Evolutionary conservation across 1,284 basidiomycete genomes (phyloP).

Genomic region (Tranzscheliella williamsii): DNA sequence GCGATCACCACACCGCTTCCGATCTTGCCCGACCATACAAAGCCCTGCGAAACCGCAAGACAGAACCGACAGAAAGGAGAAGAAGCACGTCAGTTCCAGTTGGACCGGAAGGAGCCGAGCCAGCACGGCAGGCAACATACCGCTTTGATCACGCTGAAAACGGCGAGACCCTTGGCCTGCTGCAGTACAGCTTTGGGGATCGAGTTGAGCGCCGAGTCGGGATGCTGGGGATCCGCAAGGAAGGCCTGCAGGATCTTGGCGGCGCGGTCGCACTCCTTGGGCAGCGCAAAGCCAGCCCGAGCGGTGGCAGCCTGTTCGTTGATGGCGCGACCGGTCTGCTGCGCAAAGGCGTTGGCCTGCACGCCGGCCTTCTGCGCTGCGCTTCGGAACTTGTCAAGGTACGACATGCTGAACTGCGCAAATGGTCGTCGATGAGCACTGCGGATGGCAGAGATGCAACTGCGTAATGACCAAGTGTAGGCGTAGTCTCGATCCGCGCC

Average conservation of each 20-base stretch:
- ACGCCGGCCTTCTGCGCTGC: constrained; percentile 77
- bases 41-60: constrained; percentile 66
- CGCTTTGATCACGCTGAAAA: constrained; percentile 83
- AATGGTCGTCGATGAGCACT: not conserved
- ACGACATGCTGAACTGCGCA: constrained; percentile 60
- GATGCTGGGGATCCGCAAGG: constrained; percentile 84
- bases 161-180: constrained; percentile 78
- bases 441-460: no score
- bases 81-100: not conserved
- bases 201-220: constrained; percentile 87
- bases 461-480: no score
- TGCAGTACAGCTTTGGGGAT: constrained; percentile 93
- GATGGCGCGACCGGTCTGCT: constrained; percentile 41
- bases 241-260: constrained; percentile 87
- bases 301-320: constrained; percentile 49
- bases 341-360: constrained; percentile 55
- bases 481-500: no score
- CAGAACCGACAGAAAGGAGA: not conserved
- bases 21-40: constrained; percentile 93
- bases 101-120: not conserved
- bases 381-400: constrained; percentile 77
- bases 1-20: constrained; percentile 93
- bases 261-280: constrained; percentile 70
- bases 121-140: constrained; percentile 14
- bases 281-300: constrained; percentile 54